phyloP scores from a whole-genome alignment of 768 basidiomycete species.

The Tricholoma sp. region DNA sequence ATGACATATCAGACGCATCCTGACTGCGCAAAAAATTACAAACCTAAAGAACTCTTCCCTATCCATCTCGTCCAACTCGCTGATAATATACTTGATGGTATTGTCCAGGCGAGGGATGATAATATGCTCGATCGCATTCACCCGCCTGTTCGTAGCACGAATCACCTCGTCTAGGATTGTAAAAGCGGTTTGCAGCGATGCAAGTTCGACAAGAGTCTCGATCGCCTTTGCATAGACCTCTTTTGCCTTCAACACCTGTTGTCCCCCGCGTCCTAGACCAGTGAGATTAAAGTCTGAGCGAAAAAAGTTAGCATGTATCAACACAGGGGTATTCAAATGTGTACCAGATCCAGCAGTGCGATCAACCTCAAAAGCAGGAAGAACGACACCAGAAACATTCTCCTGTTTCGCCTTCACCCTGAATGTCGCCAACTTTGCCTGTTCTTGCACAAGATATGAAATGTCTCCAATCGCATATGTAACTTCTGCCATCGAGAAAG shows the following conservation, averaged over 20 bases:
- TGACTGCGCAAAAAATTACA: slow-evolving; percentile 9
- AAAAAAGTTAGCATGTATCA: background rate
- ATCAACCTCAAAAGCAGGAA: slow-evolving; percentile 93
- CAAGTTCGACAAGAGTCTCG: slow-evolving; percentile 94
- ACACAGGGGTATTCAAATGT: slow-evolving; percentile 4
- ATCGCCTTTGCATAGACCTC: slow-evolving; percentile 98
- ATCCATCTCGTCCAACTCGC: slow-evolving; percentile 99
- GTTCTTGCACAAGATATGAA: slow-evolving; percentile 95
- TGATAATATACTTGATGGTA: slow-evolving; percentile 96
- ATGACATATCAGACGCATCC: background rate
- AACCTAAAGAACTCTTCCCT: slow-evolving; percentile 91
- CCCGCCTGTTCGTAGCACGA: slow-evolving; percentile 96
- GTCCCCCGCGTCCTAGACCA: slow-evolving; percentile 93
- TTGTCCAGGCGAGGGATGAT: slow-evolving; percentile 94
- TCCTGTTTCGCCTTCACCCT: slow-evolving; percentile 93
- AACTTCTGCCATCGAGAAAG: slow-evolving; percentile 98
- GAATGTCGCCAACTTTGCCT: slow-evolving; percentile 87
- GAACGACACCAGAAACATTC: slow-evolving; percentile 94
- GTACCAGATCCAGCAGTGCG: slow-evolving; percentile 79
- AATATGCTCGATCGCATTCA: slow-evolving; percentile 98
- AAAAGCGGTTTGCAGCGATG: slow-evolving; percentile 96
- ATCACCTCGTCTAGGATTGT: slow-evolving; percentile 99
- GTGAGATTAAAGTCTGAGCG: slow-evolving; percentile 89
- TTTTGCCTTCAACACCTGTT: slow-evolving; percentile 91
- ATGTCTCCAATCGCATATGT: slow-evolving; percentile 98